Percentiles rank a stretch among this genome's conserved stretches.
phyloP scores from a whole-genome alignment of 371 early-diverging fungal genomes.

The Rhizopus delemar region DNA sequence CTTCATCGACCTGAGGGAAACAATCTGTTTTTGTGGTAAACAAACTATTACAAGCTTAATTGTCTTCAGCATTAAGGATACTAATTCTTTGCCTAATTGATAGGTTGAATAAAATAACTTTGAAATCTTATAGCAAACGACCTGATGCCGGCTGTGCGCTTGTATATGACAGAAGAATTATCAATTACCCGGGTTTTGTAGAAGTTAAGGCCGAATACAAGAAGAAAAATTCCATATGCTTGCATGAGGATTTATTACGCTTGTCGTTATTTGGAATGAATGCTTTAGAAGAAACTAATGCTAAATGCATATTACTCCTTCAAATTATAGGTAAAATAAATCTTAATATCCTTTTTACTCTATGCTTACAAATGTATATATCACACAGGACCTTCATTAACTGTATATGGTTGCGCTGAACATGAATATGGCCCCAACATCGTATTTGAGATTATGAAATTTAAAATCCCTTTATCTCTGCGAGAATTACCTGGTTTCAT shows the following conservation, averaged over 20 bases:
- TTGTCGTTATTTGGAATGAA: background rate
- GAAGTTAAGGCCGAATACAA: conserved; percentile 10
- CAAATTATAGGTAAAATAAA: conserved; percentile 19
- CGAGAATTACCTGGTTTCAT: too few species aligned
- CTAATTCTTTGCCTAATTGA: conserved; percentile 17
- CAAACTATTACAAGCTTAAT: conserved; percentile 7
- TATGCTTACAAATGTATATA: too few species aligned
- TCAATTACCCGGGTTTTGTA: background rate
- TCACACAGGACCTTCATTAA: too few species aligned
- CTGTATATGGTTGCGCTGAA: too few species aligned
- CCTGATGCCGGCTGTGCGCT: conserved; percentile 11
- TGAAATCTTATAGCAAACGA: conserved; percentile 1
- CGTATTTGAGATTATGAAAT: too few species aligned
- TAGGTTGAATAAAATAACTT: conserved; percentile 9
- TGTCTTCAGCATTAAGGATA: conserved; percentile 6
- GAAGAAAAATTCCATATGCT: background rate
- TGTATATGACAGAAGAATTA: conserved; percentile 3
- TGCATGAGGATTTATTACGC: background rate
- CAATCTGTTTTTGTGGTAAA: conserved; percentile 17
- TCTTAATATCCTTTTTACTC: background rate
- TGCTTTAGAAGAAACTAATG: background rate
- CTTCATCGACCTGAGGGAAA: conserved; percentile 10
- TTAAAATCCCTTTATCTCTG: too few species aligned
- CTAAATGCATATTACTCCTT: conserved; percentile 13
- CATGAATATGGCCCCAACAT: too few species aligned